A percentile compares a stretch with the other conserved stretches of the same genome.
phyloP scores from a whole-genome alignment of 225 moss, liverwort and hornwort genomes.

The Marchantia paleacea region DNA sequence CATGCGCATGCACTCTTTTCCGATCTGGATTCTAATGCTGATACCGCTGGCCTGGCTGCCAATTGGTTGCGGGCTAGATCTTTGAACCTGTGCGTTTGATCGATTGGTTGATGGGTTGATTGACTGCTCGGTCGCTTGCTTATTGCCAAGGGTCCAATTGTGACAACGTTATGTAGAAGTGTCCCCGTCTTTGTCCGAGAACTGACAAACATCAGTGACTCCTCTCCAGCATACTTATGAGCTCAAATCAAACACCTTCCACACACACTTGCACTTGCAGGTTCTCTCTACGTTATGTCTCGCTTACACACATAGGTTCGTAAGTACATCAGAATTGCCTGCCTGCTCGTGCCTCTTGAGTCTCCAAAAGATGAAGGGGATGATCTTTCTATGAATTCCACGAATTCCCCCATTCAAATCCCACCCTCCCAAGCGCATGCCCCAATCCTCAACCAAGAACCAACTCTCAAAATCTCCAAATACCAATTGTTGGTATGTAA shows the following conservation, averaged over 20 bases:
- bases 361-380: too few species aligned
- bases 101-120: too few species aligned
- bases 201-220: neutral
- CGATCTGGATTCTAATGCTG: neutral
- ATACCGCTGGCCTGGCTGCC: neutral
- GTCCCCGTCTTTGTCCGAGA: neutral
- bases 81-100: neutral
- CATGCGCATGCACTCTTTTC: neutral
- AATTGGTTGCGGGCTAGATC: neutral
- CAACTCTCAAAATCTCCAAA: too few species aligned
- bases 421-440: too few species aligned
- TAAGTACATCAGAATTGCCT: neutral
- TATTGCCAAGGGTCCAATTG: neutral
- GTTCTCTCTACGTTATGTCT: neutral
- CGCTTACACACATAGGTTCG: neutral
- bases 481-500: too few species aligned
- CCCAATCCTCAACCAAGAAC: too few species aligned
- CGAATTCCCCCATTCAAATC: too few species aligned
- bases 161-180: neutral
- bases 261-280: neutral
- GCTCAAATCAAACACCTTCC: neutral
- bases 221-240: neutral
- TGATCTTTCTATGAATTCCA: too few species aligned
- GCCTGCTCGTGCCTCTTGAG: neutral
- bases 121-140: neutral